Percentiles rank a stretch among this genome's conserved stretches.
phyloP scores from a whole-genome alignment of 306 rosid genomes.

The Begonia peltatifolia region DNA sequence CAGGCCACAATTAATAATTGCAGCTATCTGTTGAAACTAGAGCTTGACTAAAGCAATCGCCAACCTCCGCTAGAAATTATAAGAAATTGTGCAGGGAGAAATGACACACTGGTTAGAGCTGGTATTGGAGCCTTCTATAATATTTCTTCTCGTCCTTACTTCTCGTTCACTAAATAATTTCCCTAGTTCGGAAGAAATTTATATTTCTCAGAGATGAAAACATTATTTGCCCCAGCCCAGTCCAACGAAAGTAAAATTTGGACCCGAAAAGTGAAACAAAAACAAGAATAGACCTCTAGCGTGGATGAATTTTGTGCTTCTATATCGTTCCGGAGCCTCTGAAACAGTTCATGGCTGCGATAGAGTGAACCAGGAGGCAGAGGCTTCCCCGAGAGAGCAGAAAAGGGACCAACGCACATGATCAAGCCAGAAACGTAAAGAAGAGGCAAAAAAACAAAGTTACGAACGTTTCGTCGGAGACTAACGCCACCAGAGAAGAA shows the following conservation, averaged over 20 bases:
- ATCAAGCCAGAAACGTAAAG: conserved; percentile 69
- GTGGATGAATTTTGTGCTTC: conserved; percentile 59
- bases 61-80: neutral
- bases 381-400: conserved; percentile 39
- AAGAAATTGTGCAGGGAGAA: neutral
- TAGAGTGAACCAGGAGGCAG: conserved; percentile 77
- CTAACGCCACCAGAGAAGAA: conserved; percentile 30
- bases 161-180: too few species aligned
- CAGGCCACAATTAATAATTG: neutral
- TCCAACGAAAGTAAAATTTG: neutral
- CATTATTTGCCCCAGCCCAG: neutral
- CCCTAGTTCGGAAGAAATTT: too few species aligned
- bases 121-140: too few species aligned
- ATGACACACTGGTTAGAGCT: too few species aligned
- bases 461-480: conserved; percentile 58
- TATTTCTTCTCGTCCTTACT: too few species aligned
- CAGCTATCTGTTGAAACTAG: neutral
- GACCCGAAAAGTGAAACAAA: neutral
- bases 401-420: conserved; percentile 86
- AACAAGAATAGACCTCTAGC: conserved; percentile 32
- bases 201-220: conserved; percentile 10
- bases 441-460: conserved; percentile 55
- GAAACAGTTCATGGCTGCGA: conserved; percentile 54
- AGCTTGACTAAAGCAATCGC: neutral
- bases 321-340: conserved; percentile 45